phyloP scores from a whole-genome alignment of 2,329 filamentous ascomycete genomes.

The Alternaria rosae region DNA sequence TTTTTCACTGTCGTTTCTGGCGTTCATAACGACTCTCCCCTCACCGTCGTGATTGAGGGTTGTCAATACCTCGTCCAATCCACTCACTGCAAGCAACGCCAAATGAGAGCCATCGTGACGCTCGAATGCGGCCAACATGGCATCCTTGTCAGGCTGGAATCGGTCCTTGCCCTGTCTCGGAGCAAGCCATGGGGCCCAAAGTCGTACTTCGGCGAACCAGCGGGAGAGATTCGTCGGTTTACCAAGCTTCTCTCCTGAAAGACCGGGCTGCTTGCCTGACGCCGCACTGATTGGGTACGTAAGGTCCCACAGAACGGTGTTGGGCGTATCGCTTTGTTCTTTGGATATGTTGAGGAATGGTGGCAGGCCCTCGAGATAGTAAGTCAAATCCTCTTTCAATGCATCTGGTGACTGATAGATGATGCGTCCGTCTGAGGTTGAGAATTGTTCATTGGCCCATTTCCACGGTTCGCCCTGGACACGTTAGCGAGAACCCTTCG shows the following conservation, averaged over 20 bases:
- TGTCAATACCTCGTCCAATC: slow-evolving; percentile 72
- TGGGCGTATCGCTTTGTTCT: slow-evolving; percentile 70
- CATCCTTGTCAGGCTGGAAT: slow-evolving; percentile 78
- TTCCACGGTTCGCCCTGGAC: slow-evolving; percentile 64
- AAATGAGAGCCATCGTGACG: slow-evolving; percentile 75
- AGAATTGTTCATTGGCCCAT: slow-evolving; percentile 73
- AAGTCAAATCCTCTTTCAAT: slow-evolving; percentile 54
- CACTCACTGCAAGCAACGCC: slow-evolving; percentile 80
- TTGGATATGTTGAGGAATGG: slow-evolving; percentile 62
- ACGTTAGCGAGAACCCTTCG: not conserved
- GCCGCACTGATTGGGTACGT: slow-evolving; percentile 64
- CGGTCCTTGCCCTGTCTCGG: slow-evolving; percentile 78
- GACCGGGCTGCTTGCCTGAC: slow-evolving; percentile 64
- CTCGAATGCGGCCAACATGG: slow-evolving; percentile 79
- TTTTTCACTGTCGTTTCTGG: slow-evolving; percentile 72
- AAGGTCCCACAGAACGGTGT: slow-evolving; percentile 75
- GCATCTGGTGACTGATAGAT: slow-evolving; percentile 57
- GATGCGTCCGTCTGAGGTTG: slow-evolving; percentile 68
- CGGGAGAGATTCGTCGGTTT: slow-evolving; percentile 69
- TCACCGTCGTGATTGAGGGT: slow-evolving; percentile 70
- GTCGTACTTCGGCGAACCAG: slow-evolving; percentile 82
- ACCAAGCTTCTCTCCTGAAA: slow-evolving; percentile 67
- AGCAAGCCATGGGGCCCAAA: slow-evolving; percentile 85
- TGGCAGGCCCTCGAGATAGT: slow-evolving; percentile 67
- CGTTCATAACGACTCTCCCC: slow-evolving; percentile 73